Evolutionary conservation across 345 rosid species (phyloP).

Genomic region (Camelina hispida): DNA sequence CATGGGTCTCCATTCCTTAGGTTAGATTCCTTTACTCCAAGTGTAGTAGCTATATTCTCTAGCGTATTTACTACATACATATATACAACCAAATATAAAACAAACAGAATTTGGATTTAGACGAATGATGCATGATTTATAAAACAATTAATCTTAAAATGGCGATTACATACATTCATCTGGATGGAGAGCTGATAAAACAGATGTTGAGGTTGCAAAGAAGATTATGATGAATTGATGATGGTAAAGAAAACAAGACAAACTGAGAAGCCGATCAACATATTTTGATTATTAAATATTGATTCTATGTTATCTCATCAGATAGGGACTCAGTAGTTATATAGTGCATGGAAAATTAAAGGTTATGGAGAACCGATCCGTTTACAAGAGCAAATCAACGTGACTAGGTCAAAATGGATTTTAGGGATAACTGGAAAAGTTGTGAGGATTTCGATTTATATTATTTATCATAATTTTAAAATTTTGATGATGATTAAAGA

Average conservation of each 20-base stretch:
- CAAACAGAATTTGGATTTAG: neutral
- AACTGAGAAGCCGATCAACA: neutral
- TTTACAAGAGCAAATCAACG: neutral
- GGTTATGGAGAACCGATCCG: neutral
- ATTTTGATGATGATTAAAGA: too few species aligned
- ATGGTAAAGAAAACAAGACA: conserved; percentile 11
- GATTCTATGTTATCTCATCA: neutral
- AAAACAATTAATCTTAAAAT: neutral
- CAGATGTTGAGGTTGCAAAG: conserved; percentile 1
- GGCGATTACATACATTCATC: conserved; percentile 13
- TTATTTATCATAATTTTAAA: too few species aligned
- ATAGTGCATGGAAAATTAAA: neutral
- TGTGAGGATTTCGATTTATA: too few species aligned
- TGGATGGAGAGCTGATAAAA: conserved; percentile 19
- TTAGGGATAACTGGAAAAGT: too few species aligned
- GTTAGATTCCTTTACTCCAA: conserved; percentile 5
- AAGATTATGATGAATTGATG: conserved; percentile 9
- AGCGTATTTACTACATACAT: conserved; percentile 7
- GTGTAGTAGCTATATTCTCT: conserved; percentile 22
- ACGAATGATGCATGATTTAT: neutral
- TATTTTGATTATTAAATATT: neutral
- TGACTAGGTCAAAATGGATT: neutral
- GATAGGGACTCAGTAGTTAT: neutral
- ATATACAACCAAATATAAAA: neutral
- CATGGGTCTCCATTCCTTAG: conserved; percentile 7